Percentiles rank a stretch among this genome's conserved stretches.
phyloP scores from a whole-genome alignment of 2,329 filamentous ascomycete species.

The Zalaria obscura region DNA sequence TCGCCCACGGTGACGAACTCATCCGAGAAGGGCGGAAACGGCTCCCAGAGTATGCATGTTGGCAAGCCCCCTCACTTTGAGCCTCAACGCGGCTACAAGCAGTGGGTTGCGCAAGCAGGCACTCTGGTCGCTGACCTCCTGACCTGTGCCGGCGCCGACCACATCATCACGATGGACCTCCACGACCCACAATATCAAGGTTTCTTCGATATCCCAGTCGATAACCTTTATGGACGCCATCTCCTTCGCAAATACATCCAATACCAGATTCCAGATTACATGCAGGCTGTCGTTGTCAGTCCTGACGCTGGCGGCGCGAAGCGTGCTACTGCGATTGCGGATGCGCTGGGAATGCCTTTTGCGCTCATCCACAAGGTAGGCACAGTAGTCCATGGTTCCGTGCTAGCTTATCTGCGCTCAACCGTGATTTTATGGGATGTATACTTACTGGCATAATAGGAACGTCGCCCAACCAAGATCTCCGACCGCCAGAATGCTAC shows the following conservation, averaged over 20 bases:
- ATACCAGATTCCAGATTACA: conserved; percentile 70
- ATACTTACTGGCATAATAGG: conserved; percentile 33
- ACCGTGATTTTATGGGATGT: not conserved
- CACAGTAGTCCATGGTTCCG: not conserved
- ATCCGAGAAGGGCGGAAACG: conserved; percentile 52
- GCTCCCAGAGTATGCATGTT: conserved; percentile 23
- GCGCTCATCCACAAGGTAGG: conserved; percentile 93
- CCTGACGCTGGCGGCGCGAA: conserved; percentile 95
- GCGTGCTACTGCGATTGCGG: conserved; percentile 86
- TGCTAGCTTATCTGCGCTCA: not conserved
- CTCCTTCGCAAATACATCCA: conserved; percentile 57
- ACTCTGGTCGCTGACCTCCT: conserved; percentile 88
- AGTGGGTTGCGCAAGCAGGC: conserved; percentile 96
- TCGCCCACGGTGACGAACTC: conserved; percentile 6
- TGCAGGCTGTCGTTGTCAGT: conserved; percentile 81
- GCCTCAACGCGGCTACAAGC: conserved; percentile 86
- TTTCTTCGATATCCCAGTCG: conserved; percentile 96
- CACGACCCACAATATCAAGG: conserved; percentile 96
- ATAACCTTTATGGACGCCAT: conserved; percentile 84
- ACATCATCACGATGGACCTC: conserved; percentile 95
- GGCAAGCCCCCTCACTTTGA: conserved; percentile 45
- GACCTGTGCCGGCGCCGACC: conserved; percentile 89
- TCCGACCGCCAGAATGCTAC: conserved; percentile 67
- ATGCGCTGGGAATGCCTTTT: conserved; percentile 86
- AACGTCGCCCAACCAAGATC: conserved; percentile 78